Evolutionary conservation across 1,139 yeast species (phyloP), one percentile per base, ranked within the genome.

Genomic region (Suhomyces coccinellae): DNA sequence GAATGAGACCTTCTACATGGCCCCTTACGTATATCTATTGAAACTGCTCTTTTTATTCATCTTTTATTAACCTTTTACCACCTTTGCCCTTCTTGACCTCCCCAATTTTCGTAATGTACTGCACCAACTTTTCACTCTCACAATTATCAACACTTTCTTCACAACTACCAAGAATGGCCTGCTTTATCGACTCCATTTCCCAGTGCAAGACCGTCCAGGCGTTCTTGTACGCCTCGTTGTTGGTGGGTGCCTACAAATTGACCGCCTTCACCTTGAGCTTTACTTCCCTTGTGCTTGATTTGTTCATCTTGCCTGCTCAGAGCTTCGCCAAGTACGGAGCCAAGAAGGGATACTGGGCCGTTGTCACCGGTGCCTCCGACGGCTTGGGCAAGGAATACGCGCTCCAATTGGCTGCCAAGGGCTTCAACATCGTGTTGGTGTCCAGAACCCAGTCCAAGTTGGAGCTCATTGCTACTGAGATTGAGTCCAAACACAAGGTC

Each of bases 321-420:
- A 72, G 79, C 61, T 83, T 78, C 60, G 59, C 61, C 41, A 83
- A 80, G 62, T 90, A 89, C 61, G 97, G 97, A n/a, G 70, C 73
- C 36, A 75, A 57, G 48, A 69, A 69, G 40, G 83, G 80, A 27
- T 70, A 77, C 45, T 89, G 96, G 96, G 97, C 97, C 7, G 86
- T 93, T 29, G 79, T 93, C 22, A 93, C 99, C 6, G 99, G 99
- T 48, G 95, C 98, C 6, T 88, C 97, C 40, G 99, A 93, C 64
- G 99, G 99, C 34, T 86, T 93, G 59, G 99, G 99, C 48, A 89
- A 90, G 61, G 97, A 93, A 63, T 93, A 80, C 61, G 85, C 97
- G 1, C 62, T 70, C 29, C 98, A 93, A 69, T 77, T 93, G 67
- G 99, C 99, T 15, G 67, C 78, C 46, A 82, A 79, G 54, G 97